Percentiles rank a stretch among this genome's conserved stretches.
phyloP scores from a whole-genome alignment of 2,329 filamentous ascomycete species.

The Boeremia exigua region DNA sequence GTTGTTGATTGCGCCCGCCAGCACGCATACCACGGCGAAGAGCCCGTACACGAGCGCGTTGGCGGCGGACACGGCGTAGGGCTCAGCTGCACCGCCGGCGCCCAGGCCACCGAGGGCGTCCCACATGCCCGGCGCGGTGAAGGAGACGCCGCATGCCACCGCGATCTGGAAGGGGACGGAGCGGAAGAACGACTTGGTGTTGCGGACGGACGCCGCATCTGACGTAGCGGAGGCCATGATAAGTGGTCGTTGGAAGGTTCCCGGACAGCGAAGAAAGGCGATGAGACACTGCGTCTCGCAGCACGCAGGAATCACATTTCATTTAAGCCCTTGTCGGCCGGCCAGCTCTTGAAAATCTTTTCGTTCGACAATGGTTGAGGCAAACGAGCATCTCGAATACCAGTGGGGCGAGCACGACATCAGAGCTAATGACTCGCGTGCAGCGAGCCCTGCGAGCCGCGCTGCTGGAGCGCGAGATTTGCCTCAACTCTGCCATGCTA shows the following conservation, averaged over 20 bases:
- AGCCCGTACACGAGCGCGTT: constrained; percentile 44
- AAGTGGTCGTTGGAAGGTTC: constrained; percentile 5
- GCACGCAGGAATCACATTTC: constrained; percentile 1
- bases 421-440: constrained; percentile 15
- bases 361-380: constrained; percentile 23
- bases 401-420: constrained; percentile 35
- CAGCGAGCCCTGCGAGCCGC: constrained; percentile 1
- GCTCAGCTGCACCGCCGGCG: constrained; percentile 43
- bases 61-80: constrained; percentile 42
- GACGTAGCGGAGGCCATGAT: constrained; percentile 9
- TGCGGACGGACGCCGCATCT: constrained; percentile 23
- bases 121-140: constrained; percentile 46
- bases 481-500: constrained; percentile 8
- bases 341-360: constrained; percentile 15
- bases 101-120: constrained; percentile 43
- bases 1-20: constrained; percentile 48
- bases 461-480: constrained; percentile 3
- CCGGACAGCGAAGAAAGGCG: neutral
- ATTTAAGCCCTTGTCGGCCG: constrained; percentile 7
- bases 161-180: constrained; percentile 44
- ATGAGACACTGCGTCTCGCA: neutral
- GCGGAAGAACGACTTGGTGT: constrained; percentile 33
- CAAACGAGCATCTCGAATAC: constrained; percentile 10
- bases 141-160: constrained; percentile 43
- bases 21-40: constrained; percentile 40